These are phyloP conservation scores for Sphagnum fallax DNA, from an alignment of 228 moss, liverwort and hornwort species.

Conservation along the genomic window DNA sequence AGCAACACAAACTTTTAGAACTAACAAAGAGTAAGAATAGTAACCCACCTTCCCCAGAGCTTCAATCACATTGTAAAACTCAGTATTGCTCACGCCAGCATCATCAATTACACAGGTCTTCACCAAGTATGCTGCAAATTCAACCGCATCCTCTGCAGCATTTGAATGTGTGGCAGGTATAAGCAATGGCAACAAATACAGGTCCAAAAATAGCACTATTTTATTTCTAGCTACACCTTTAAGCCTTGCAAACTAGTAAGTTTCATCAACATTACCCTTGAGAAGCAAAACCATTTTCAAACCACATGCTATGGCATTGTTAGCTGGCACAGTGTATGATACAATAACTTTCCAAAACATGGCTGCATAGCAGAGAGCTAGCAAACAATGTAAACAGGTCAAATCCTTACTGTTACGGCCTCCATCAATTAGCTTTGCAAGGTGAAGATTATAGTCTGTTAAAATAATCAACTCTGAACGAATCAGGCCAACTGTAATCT, in stretches of 20 bases:
- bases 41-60: slow-evolving; percentile 77
- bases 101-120: slow-evolving; percentile 96
- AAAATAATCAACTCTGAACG: slow-evolving; percentile 90
- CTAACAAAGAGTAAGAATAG: not conserved
- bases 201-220: not conserved
- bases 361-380: too few species aligned
- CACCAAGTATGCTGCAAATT: slow-evolving; percentile 86
- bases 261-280: too few species aligned
- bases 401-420: slow-evolving; percentile 83
- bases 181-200: slow-evolving; percentile 1
- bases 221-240: not conserved
- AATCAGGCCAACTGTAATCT: slow-evolving; percentile 92
- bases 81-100: slow-evolving; percentile 92
- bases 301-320: too few species aligned
- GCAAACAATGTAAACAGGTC: too few species aligned
- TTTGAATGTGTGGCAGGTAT: not conserved
- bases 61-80: slow-evolving; percentile 95
- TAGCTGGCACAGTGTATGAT: too few species aligned
- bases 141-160: slow-evolving; percentile 69
- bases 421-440: slow-evolving; percentile 91
- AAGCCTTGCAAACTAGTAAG: too few species aligned
- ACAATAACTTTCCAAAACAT: too few species aligned
- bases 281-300: too few species aligned
- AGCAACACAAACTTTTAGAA: too few species aligned
- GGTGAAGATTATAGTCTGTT: slow-evolving; percentile 83